Evolutionary conservation across 1,284 basidiomycete genomes (phyloP), one percentile per base, ranked within the genome.

Genomic region (Cutaneotrichosporon curvatum): DNA sequence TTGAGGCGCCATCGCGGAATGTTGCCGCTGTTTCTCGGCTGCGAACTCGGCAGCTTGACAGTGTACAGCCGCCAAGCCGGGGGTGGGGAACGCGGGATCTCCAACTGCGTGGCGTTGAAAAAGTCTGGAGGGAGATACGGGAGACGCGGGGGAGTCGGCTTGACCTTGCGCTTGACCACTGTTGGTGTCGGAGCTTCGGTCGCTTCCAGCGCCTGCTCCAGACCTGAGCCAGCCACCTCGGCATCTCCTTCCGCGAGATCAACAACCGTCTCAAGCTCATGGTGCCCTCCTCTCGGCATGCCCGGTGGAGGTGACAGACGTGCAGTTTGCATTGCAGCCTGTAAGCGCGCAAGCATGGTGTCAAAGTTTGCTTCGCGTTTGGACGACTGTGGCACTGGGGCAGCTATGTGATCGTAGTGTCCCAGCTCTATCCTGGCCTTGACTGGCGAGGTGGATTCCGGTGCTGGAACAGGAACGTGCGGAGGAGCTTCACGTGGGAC

Each of bases 341-440:
- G 89, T 60, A 95, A 88, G 23, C 88, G 79, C 6, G 85, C 87
- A 78, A 95, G 84, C 44, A 82, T 81, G 61, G 88, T 84, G 60
- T 90, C 84, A 57, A 92, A 73, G 81, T 75, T 35, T 79, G 79
- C 57, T 83, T 85, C 59, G 80, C 70, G 62, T 50, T 60, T 59
- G 6, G 55, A 50, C 6, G 43, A 35, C 7, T 47, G 45, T 1
- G 45, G 46, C 18, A 41, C 31, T 1, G 41, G 45, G 0, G 52
- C 46, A 2, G 48, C 43, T 19, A 45, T 45, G 15, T 51, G 46
- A 18, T 43, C 42, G 8, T 21, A 7, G 9, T 34, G 32, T 6
- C 16, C 32, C 32, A 34, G 8, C 6, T 34, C 42, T 8, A 30
- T 19, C 31, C 21, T 41, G 12, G 40, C 15, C 28, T 38, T 45